Conservation (phyloP, 2,329 filamentous ascomycete species). For the Westerdykella aurantiaca region DNA sequence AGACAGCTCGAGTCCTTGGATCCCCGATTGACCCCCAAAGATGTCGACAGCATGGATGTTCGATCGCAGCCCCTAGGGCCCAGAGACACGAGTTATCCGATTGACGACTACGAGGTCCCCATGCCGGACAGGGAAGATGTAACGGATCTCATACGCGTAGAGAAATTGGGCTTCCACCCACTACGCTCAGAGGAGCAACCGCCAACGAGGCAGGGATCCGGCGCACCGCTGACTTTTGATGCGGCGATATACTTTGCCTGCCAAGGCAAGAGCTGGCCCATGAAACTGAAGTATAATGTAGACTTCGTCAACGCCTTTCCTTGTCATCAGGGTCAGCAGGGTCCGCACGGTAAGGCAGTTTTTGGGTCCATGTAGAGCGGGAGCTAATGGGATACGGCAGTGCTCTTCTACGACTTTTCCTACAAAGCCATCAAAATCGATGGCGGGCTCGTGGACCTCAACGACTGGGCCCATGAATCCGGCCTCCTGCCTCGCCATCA, state of each 20-base stretch:
- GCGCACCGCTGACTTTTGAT: slow-evolving; percentile 34
- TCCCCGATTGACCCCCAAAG: slow-evolving; percentile 48
- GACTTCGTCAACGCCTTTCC: slow-evolving; percentile 40
- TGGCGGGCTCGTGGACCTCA: slow-evolving; percentile 56
- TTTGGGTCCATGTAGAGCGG: too few relatives aligned
- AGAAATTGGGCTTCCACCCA: slow-evolving; percentile 58
- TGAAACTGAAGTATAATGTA: slow-evolving; percentile 37
- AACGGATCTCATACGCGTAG: slow-evolving; percentile 62
- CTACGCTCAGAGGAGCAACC: slow-evolving; percentile 31
- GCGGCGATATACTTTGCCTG: slow-evolving; percentile 39
- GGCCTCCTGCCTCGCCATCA: slow-evolving; percentile 25
- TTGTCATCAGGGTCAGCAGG: slow-evolving; percentile 30
- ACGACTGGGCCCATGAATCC: slow-evolving; percentile 55
- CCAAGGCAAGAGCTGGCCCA: slow-evolving; percentile 36
- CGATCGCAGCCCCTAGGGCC: slow-evolving; percentile 66
- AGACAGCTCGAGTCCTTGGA: slow-evolving; percentile 56
- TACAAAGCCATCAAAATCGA: slow-evolving; percentile 57
- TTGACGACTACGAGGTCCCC: slow-evolving; percentile 61
- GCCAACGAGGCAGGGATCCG: slow-evolving; percentile 18
- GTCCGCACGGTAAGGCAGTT: slow-evolving; percentile 33
- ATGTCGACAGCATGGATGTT: slow-evolving; percentile 60
- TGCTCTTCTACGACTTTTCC: slow-evolving; percentile 66
- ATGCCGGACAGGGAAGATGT: slow-evolving; percentile 53
- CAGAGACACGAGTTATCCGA: slow-evolving; percentile 54
- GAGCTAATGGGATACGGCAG: slow-evolving; percentile 24